Conservation (phyloP, 2,329 filamentous ascomycete species). For the Coniochaeta sp. region DNA sequence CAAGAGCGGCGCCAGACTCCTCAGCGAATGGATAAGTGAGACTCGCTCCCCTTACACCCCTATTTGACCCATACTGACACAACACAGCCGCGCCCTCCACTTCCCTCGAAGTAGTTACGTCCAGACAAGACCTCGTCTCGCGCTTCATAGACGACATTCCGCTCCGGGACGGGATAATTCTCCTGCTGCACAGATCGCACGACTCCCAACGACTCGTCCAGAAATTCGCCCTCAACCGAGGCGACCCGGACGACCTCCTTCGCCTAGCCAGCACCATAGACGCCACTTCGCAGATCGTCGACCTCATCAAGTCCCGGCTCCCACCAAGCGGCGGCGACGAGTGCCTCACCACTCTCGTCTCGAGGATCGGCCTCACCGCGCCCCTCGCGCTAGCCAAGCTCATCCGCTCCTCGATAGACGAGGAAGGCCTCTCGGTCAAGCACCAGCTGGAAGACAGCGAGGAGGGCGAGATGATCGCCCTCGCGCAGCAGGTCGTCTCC, state of each 20-base stretch:
- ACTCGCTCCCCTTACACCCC: conserved; percentile 35
- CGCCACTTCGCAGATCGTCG: conserved; percentile 61
- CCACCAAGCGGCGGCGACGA: conserved; percentile 8
- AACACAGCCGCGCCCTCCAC: conserved; percentile 64
- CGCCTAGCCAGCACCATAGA: conserved; percentile 74
- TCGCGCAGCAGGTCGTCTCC: conserved; percentile 66
- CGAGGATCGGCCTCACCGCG: conserved; percentile 58
- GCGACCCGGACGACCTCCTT: conserved; percentile 86
- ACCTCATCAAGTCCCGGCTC: conserved; percentile 28
- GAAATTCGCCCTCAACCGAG: conserved; percentile 86
- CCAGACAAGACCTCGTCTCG: conserved; percentile 74
- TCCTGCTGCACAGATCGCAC: conserved; percentile 66
- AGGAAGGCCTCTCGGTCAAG: conserved; percentile 77
- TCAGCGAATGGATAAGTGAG: conserved; percentile 72
- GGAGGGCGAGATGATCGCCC: conserved; percentile 60
- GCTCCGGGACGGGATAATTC: conserved; percentile 62
- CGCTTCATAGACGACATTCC: conserved; percentile 60
- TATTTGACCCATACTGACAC: conserved; percentile 5
- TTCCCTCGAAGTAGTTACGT: conserved; percentile 70
- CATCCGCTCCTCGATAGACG: conserved; percentile 79
- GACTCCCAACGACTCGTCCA: conserved; percentile 88
- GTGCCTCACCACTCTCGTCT: conserved; percentile 39
- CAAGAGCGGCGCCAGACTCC: conserved; percentile 77
- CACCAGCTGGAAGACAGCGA: conserved; percentile 71
- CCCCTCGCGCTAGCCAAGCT: conserved; percentile 61